Evolutionary conservation across 805 yeast species (phyloP).

Genomic region (Cyberlindnera galapagoensis): DNA sequence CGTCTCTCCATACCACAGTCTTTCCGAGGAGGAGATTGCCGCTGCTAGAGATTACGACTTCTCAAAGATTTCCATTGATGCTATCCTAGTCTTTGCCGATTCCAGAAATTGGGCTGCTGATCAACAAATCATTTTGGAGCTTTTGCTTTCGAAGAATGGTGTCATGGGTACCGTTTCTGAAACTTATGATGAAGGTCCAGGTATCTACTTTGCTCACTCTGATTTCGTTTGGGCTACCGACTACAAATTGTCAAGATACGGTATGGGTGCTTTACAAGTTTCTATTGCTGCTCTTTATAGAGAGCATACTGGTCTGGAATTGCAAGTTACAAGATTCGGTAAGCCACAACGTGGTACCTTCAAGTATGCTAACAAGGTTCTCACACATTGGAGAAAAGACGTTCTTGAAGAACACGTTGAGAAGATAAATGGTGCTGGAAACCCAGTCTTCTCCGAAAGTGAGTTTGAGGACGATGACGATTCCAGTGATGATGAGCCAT

Average conservation of each 20-base stretch:
- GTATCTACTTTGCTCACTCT: slow-evolving; percentile 82
- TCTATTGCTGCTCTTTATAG: slow-evolving; percentile 79
- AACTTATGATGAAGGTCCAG: slow-evolving; percentile 71
- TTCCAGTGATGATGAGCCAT: slow-evolving; percentile 35
- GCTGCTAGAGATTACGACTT: slow-evolving; percentile 56
- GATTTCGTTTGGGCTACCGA: slow-evolving; percentile 94
- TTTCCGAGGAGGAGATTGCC: slow-evolving; percentile 62
- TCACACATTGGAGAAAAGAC: slow-evolving; percentile 72
- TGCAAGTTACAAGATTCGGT: slow-evolving; percentile 79
- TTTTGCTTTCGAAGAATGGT: slow-evolving; percentile 70
- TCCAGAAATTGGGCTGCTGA: slow-evolving; percentile 92
- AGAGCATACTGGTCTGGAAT: slow-evolving; percentile 78
- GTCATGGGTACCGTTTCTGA: slow-evolving; percentile 76
- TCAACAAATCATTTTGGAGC: slow-evolving; percentile 81
- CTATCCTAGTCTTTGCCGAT: slow-evolving; percentile 85
- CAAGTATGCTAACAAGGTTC: slow-evolving; percentile 72
- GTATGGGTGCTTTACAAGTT: slow-evolving; percentile 92
- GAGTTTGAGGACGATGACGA: slow-evolving; percentile 23
- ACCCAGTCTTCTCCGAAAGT: slow-evolving; percentile 19
- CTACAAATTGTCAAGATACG: slow-evolving; percentile 74
- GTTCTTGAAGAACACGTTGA: slow-evolving; percentile 70
- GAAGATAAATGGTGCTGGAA: slow-evolving; percentile 32
- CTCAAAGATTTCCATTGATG: slow-evolving; percentile 61
- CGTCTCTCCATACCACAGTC: slow-evolving; percentile 75
- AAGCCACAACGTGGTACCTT: slow-evolving; percentile 88